Evolutionary conservation across 2,329 filamentous ascomycete species (phyloP).

Genomic region (Fusarium metavorans): DNA sequence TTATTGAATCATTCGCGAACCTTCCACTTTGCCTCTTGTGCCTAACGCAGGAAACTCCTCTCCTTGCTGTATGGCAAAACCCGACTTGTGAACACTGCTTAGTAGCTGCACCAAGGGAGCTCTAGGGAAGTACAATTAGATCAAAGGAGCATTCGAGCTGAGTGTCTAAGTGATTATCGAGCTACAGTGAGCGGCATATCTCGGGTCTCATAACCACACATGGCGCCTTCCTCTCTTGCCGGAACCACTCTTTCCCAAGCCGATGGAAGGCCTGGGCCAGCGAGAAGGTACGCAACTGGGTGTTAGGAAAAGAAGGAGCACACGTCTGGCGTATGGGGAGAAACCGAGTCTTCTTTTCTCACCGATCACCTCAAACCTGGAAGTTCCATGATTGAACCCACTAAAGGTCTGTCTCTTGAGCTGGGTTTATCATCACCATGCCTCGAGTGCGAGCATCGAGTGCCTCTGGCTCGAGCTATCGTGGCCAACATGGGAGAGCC

Average conservation of each 20-base stretch:
- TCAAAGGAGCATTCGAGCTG: not conserved
- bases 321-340: not conserved
- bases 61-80: not conserved
- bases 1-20: not conserved
- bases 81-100: not conserved
- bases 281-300: not conserved
- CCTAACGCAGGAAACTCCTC: not conserved
- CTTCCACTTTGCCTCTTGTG: not conserved
- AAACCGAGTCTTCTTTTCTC: not conserved
- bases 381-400: not conserved
- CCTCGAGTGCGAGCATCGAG: conserved; percentile 14
- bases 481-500: conserved; percentile 15
- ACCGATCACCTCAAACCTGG: not conserved
- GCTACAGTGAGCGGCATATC: not conserved
- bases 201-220: not conserved
- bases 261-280: not conserved
- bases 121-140: not conserved
- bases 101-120: not conserved
- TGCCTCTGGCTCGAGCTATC: conserved; percentile 15
- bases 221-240: not conserved
- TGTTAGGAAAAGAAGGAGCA: not conserved
- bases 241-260: not conserved
- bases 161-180: not conserved
- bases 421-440: conserved; percentile 14
- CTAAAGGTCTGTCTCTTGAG: not conserved